Base-by-base conservation (phyloP, 225 moss, liverwort and hornwort species). In the Ulota crispa region DNA sequence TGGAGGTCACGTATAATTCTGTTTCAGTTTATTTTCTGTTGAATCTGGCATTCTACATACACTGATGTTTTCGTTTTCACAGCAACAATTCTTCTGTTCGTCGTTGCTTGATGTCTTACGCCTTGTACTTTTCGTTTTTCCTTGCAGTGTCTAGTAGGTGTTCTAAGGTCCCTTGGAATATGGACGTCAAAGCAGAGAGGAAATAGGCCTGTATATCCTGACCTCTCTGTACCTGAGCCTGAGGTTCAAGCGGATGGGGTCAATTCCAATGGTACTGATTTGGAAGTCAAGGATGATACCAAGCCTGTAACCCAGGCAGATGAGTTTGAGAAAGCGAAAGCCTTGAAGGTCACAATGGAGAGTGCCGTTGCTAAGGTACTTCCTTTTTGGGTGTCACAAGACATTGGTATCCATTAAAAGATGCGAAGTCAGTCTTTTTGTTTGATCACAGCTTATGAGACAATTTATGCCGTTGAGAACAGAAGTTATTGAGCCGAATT, bases 281-380 rank as follows among this genome's bases (percentile, higher is more conserved):
- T 68, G 27, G 96, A 93, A 82, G 81, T 74, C 47, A 99, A 89
- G 86, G 94, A 99, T 82, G 92, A 92, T 34, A 64, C 47, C 27
- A 94, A 96, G 83, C 87, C 85, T 78, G 89, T 89, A 82, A 94
- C 92, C 15, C 97, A 97, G 80, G 91, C 97, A 81, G 91, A 95
- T 87, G 92, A 94, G 79, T 93, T 99, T 64, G 99, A 93, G 72
- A 99, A 93, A 89, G 99, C 99, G 23, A 99, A 99, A 91, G 99
- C 92, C 73, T 88, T 88, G 73, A 96, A 99, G 83, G 93, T 93
- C 34, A 95, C 93, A 41, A 90, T 94, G 96, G 94, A 94, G 87
- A 89, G 87, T 87, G 96, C 99, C 32, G 86, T 99, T 80, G 89
- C 86, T 23, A 93, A 99, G 97, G 97, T 97, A 92, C 72, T 80